phyloP scores from a whole-genome alignment of 768 basidiomycete species.

The Cubamyces lactineus region DNA sequence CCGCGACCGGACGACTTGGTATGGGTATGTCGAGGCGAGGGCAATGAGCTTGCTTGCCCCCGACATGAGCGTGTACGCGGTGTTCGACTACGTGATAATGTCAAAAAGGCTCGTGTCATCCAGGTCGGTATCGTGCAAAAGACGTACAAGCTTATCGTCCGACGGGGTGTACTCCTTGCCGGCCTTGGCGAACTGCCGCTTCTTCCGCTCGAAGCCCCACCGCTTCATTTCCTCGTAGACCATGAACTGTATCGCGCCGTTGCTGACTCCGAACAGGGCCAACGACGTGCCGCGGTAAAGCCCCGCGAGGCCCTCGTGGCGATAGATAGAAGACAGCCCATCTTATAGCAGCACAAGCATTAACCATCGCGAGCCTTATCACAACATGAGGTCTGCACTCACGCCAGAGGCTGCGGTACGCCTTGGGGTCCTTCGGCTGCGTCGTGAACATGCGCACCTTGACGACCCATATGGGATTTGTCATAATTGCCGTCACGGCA shows the following conservation, averaged over 20 bases:
- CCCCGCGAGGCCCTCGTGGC: constrained; percentile 75
- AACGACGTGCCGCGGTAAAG: constrained; percentile 87
- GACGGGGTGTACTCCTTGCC: constrained; percentile 70
- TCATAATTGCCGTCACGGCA: constrained; percentile 90
- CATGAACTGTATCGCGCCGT: constrained; percentile 95
- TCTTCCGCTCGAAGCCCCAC: constrained; percentile 83
- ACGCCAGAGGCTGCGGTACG: constrained; percentile 85
- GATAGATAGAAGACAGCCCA: constrained; percentile 72
- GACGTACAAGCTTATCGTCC: constrained; percentile 83
- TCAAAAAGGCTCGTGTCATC: neutral
- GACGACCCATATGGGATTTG: constrained; percentile 98
- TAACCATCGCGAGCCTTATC: neutral
- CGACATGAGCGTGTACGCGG: constrained; percentile 89
- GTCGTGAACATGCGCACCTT: constrained; percentile 97
- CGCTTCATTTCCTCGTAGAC: constrained; percentile 95
- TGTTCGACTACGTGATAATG: constrained; percentile 69
- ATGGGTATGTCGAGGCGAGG: constrained; percentile 88
- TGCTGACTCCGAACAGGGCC: constrained; percentile 90
- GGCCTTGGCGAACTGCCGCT: constrained; percentile 57
- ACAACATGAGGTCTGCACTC: constrained; percentile 31
- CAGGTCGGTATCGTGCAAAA: constrained; percentile 1
- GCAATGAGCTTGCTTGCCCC: constrained; percentile 88
- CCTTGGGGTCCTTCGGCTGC: constrained; percentile 58
- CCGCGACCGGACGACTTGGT: constrained; percentile 94
- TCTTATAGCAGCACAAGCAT: constrained; percentile 41